phyloP scores from a whole-genome alignment of 306 rosid species.

The Neltuma alba region DNA sequence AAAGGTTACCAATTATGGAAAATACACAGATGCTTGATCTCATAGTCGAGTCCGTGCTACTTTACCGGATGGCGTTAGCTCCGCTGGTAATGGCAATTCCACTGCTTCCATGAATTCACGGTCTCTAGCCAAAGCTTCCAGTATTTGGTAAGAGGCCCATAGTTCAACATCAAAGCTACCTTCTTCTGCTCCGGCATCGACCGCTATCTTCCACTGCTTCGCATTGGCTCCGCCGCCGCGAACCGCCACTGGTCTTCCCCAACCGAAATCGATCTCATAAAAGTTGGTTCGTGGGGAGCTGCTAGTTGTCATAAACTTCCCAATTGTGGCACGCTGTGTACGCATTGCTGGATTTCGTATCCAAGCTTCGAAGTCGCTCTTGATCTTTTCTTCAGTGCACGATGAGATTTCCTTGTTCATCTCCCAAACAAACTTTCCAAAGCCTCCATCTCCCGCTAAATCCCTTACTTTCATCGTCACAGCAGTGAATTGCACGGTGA shows the following conservation, averaged over 20 bases:
- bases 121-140: not conserved
- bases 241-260: not conserved
- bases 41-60: not conserved
- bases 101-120: not conserved
- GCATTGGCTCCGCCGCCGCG: not conserved
- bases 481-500: not conserved
- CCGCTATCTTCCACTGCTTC: not conserved
- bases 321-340: not conserved
- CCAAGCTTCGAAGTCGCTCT: not conserved
- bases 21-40: not conserved
- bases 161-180: not conserved
- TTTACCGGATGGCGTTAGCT: not conserved
- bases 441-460: not conserved
- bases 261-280: not conserved
- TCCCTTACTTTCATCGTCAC: not conserved
- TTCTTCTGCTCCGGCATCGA: not conserved
- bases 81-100: not conserved
- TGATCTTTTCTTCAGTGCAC: not conserved
- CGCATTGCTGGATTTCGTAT: not conserved
- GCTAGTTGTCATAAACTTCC: not conserved
- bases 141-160: not conserved
- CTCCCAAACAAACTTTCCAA: not conserved
- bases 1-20: no score
- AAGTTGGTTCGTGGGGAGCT: not conserved
- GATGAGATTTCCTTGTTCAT: not conserved